These are phyloP conservation scores for Auriculariales sp. DNA, from an alignment of 768 basidiomycete species.

Conservation along the genomic window DNA sequence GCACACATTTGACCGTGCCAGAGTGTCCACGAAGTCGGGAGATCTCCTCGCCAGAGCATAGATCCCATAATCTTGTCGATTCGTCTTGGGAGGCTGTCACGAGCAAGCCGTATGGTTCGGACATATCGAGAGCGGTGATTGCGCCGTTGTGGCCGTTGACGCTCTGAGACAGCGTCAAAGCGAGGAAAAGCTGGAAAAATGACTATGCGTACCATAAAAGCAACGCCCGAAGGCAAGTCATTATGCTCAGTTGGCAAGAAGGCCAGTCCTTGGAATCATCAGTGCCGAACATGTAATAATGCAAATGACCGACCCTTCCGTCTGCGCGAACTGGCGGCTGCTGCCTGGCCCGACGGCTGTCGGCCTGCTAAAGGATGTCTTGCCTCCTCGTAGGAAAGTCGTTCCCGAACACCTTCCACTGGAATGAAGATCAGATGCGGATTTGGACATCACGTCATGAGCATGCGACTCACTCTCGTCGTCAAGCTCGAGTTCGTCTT, in stretches of 20 bases:
- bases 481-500: constrained; percentile 93
- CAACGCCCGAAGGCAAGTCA: constrained; percentile 83
- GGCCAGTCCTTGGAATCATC: constrained; percentile 50
- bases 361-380: constrained; percentile 15
- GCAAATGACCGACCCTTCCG: constrained; percentile 37
- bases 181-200: background rate
- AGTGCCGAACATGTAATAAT: background rate
- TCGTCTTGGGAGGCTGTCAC: constrained; percentile 80
- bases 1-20: constrained; percentile 74
- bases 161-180: constrained; percentile 33
- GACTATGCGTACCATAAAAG: constrained; percentile 83
- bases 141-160: constrained; percentile 68
- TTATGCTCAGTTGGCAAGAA: constrained; percentile 97
- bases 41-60: constrained; percentile 76
- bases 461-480: constrained; percentile 61
- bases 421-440: background rate
- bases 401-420: constrained; percentile 87
- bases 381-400: constrained; percentile 56
- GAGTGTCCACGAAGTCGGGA: constrained; percentile 73
- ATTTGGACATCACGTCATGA: constrained; percentile 4
- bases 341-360: constrained; percentile 20
- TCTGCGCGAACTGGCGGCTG: constrained; percentile 47
- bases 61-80: constrained; percentile 87
- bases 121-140: constrained; percentile 83
- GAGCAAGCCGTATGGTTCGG: constrained; percentile 89